A percentile compares a stretch with the other conserved stretches of the same genome.
These are phyloP conservation scores for Steccherinum ochraceum DNA, from an alignment of 768 basidiomycete genomes.

Conservation along the genomic window DNA sequence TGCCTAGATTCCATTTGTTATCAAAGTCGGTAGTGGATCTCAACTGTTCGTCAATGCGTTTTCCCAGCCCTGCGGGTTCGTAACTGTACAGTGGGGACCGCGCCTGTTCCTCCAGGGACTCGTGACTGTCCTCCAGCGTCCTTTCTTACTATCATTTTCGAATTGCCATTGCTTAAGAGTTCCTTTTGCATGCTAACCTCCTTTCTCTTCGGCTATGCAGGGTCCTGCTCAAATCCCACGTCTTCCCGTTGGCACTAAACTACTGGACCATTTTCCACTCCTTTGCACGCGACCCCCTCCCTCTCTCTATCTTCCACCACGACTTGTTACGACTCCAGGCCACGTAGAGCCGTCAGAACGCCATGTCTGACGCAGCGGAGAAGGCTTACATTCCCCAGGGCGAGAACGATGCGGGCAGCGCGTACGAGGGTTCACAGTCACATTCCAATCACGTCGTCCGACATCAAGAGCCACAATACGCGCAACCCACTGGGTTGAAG, in stretches of 20 bases:
- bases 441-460: neutral
- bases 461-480: neutral
- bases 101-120: too few relatives aligned
- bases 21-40: too few relatives aligned
- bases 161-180: neutral
- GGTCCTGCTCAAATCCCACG: neutral
- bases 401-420: neutral
- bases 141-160: neutral
- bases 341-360: neutral
- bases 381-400: neutral
- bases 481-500: slow-evolving; percentile 37
- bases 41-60: too few relatives aligned
- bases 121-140: neutral
- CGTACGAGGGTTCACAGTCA: neutral
- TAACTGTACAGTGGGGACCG: too few relatives aligned
- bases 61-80: too few relatives aligned
- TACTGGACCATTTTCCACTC: neutral
- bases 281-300: neutral
- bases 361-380: neutral
- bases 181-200: neutral
- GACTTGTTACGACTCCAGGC: neutral
- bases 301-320: neutral
- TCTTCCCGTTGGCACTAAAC: slow-evolving; percentile 1
- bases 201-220: neutral
- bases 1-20: too few relatives aligned